phyloP scores from a whole-genome alignment of 495 filamentous ascomycete genomes.

The Evernia prunastri region DNA sequence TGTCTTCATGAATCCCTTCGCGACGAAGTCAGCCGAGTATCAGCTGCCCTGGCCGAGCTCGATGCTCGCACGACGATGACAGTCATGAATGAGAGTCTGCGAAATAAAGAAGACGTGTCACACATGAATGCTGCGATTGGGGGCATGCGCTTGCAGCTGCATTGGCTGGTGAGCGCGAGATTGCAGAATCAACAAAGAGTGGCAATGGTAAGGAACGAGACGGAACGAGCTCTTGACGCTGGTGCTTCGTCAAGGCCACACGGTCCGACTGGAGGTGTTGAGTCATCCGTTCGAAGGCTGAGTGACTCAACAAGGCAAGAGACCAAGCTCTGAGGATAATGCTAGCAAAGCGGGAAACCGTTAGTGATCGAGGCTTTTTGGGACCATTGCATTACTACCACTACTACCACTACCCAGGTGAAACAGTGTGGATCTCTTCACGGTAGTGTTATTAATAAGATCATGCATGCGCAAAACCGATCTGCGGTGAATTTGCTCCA shows the following conservation, averaged over 20 bases:
- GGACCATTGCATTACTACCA: not conserved
- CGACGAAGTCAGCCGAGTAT: slow-evolving; percentile 54
- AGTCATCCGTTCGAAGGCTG: slow-evolving; percentile 10
- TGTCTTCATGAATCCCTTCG: slow-evolving; percentile 63
- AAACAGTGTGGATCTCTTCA: not conserved
- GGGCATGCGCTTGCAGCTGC: slow-evolving; percentile 58
- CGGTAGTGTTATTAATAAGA: not conserved
- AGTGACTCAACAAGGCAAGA: slow-evolving; percentile 20
- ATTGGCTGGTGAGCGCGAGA: slow-evolving; percentile 60
- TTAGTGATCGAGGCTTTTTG: not conserved
- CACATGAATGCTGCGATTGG: slow-evolving; percentile 59
- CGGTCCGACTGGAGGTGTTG: slow-evolving; percentile 6
- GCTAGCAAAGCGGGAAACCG: not conserved
- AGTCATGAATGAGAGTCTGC: slow-evolving; percentile 60
- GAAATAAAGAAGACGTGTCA: slow-evolving; percentile 61
- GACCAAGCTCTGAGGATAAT: slow-evolving; percentile 14
- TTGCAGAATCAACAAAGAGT: slow-evolving; percentile 36
- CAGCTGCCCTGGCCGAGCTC: slow-evolving; percentile 52
- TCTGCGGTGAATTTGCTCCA: not conserved
- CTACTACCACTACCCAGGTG: too few relatives aligned
- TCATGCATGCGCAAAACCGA: not conserved
- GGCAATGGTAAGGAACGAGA: slow-evolving; percentile 2
- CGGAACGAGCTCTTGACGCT: slow-evolving; percentile 1
- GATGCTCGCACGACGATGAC: slow-evolving; percentile 62
- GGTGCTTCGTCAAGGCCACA: not conserved